Base-by-base conservation (phyloP, 345 rosid genomes). In the Linum usitatissimum region DNA sequence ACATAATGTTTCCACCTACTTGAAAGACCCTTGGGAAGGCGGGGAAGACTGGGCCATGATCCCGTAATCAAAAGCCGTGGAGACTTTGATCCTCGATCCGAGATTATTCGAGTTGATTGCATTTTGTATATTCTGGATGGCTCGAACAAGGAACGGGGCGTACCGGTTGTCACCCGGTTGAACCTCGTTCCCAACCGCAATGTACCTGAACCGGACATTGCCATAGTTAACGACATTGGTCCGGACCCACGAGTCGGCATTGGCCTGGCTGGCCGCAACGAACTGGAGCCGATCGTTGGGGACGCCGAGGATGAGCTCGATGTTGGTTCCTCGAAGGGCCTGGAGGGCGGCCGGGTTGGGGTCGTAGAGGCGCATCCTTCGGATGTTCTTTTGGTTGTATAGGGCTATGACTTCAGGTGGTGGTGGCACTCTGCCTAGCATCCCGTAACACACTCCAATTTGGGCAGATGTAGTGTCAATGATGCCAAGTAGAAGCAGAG, bases 401-500 rank as follows among this genome's bases (percentile, higher is more conserved):
- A 86, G 80, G 6, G 66, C 73, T 58, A 86, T 67, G 0, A 79
- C 84, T 48, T 81, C 85, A 7, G 69, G 53, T 30, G 84, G 54
- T 34, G 91, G 89, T 0, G 86, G 42, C 70, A 80, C 75, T 69
- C 83, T 60, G 9, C 89, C 89, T 0, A 1, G 1, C 81, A 67
- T 81, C 30, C 93, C 93, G 62, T 89, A 86, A 66, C 91, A 86
- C 49, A 83, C 87, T 60, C 93, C 93, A 36, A 80, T 73, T 61
- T 86, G 83, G 8, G 79, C 86, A 66, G 42, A 83, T 82, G 51
- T 45, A 15, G 51, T 45, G 51, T 45, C 15, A 3, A 45, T 14
- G 17, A 9, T 45, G 0, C 17, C 15, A 45, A 45, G 51, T 7
- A 34, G 38, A 45, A 45, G 51, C 17, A 9, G 51, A 45, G 51